Evolutionary conservation across 257 asterid genomes (phyloP).

Genomic region (Gardenia jasminoides): DNA sequence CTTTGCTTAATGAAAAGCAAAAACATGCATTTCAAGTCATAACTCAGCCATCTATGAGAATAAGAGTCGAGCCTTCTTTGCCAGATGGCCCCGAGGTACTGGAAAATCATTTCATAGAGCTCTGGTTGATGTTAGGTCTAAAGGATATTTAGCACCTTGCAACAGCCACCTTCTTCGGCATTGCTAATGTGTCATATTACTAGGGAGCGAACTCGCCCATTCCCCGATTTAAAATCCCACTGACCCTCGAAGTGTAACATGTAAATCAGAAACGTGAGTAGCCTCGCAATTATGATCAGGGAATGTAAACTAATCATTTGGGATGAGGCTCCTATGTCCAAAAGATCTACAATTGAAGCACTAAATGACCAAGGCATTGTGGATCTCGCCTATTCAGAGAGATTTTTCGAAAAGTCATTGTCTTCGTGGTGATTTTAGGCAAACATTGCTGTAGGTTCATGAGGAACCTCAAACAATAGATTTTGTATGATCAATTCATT

Average conservation of each 20-base stretch:
- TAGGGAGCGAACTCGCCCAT: constrained; percentile 1
- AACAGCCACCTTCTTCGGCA: not conserved
- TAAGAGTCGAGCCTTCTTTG: not conserved
- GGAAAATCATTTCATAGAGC: not conserved
- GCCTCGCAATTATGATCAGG: not conserved
- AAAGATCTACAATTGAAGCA: not conserved
- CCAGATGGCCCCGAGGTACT: not conserved
- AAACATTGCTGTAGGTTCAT: not conserved
- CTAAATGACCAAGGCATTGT: not conserved
- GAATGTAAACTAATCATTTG: not conserved
- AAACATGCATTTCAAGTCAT: not conserved
- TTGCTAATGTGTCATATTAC: not conserved
- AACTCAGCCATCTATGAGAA: not conserved
- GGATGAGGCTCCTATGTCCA: not conserved
- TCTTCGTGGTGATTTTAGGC: constrained; percentile 5
- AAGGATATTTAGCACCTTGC: not conserved
- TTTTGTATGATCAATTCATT: not conserved
- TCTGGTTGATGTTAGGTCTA: not conserved
- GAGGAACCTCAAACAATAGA: not conserved
- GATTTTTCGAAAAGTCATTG: not conserved
- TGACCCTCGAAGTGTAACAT: not conserved
- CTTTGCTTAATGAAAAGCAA: not conserved
- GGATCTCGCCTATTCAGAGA: not conserved
- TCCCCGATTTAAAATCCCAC: constrained; percentile 17
- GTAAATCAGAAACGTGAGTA: not conserved